These are phyloP conservation scores for Fraxinus greggii DNA, from an alignment of 305 asterid species.

Conservation along the genomic window DNA sequence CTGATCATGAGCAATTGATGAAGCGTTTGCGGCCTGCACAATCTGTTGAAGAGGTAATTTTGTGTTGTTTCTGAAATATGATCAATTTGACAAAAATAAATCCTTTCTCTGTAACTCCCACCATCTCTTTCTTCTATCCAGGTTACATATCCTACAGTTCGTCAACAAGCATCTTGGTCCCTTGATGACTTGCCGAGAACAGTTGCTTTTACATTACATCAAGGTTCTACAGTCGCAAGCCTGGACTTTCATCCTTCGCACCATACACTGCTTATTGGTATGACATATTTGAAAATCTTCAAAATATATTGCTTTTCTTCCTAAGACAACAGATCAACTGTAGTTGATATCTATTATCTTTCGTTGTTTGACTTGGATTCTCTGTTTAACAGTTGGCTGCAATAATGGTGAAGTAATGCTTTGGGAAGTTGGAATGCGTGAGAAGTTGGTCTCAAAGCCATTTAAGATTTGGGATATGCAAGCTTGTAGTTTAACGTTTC, in stretches of 20 bases:
- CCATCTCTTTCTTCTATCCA: conserved; percentile 28
- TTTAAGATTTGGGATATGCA: conserved; percentile 80
- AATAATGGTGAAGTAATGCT: conserved; percentile 71
- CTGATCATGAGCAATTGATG: conserved; percentile 93
- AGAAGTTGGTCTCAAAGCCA: conserved; percentile 67
- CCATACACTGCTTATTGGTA: conserved; percentile 79
- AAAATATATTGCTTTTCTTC: not conserved
- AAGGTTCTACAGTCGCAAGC: conserved; percentile 72
- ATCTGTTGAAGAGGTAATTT: conserved; percentile 85
- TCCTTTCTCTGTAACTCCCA: conserved; percentile 14
- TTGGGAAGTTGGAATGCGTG: conserved; percentile 82
- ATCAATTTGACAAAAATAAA: not conserved
- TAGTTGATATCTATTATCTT: conserved; percentile 4
- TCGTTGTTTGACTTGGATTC: conserved; percentile 16
- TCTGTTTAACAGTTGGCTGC: conserved; percentile 63
- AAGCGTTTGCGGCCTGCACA: conserved; percentile 90
- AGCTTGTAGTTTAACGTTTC: conserved; percentile 60
- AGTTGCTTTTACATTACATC: conserved; percentile 75
- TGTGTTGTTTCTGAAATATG: conserved; percentile 15
- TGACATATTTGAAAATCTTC: conserved; percentile 7
- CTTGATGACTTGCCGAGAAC: conserved; percentile 80
- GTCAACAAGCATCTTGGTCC: conserved; percentile 76
- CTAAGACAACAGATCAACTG: conserved; percentile 7
- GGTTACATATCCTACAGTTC: conserved; percentile 84
- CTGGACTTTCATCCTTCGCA: conserved; percentile 92